A percentile compares a stretch with the other conserved stretches of the same genome.
Conservation (phyloP, 192 early-diverging fungal species). For the Phycomyces blakesleeanus region DNA sequence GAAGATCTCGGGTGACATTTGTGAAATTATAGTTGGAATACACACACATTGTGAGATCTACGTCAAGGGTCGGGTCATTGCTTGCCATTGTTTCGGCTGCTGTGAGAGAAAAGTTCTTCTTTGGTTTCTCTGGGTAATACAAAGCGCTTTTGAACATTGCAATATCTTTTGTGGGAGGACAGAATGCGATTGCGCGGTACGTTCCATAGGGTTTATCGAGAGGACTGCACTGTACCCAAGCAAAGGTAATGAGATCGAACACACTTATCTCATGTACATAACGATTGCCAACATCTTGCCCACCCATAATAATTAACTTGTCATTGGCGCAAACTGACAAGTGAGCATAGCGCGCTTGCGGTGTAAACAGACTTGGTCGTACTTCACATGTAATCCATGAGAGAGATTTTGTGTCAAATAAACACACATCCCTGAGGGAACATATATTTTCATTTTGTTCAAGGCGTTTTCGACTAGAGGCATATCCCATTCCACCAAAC, state of each 20-base stretch:
- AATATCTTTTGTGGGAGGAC: conserved; percentile 26
- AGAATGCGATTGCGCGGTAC: conserved; percentile 72
- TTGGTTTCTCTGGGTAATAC: background rate
- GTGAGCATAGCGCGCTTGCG: conserved; percentile 75
- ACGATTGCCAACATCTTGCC: conserved; percentile 71
- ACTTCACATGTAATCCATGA: conserved; percentile 53
- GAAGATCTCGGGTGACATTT: conserved; percentile 70
- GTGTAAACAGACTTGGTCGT: conserved; percentile 42
- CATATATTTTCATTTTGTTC: conserved; percentile 49
- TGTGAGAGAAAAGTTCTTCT: conserved; percentile 4
- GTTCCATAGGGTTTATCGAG: conserved; percentile 73
- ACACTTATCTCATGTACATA: conserved; percentile 80
- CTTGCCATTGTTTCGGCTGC: conserved; percentile 30
- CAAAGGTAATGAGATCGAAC: conserved; percentile 58
- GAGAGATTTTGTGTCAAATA: conserved; percentile 62
- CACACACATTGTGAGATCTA: conserved; percentile 45
- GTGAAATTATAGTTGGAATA: conserved; percentile 85
- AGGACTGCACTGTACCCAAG: conserved; percentile 61
- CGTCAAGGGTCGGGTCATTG: conserved; percentile 18
- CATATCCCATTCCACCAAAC: conserved; percentile 78
- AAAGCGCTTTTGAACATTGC: background rate
- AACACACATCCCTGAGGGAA: conserved; percentile 64
- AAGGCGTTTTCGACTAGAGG: conserved; percentile 24
- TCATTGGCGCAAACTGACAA: conserved; percentile 58
- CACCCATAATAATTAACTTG: conserved; percentile 66